Evolutionary conservation across 768 basidiomycete species (phyloP).

Genomic region (Suillus discolor): DNA sequence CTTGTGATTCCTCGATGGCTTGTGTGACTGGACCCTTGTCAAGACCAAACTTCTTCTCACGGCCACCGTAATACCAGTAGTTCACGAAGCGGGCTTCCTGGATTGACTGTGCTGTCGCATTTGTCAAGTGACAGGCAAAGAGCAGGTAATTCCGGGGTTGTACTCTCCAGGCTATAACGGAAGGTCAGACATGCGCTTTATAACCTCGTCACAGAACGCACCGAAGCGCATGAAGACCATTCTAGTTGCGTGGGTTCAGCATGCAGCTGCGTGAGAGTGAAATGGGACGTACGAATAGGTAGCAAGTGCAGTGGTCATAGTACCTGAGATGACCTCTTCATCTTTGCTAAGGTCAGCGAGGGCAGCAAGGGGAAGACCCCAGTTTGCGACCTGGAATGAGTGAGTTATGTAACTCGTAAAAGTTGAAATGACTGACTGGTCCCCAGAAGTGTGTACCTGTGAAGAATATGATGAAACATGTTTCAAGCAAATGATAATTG

Average conservation of each 20-base stretch:
- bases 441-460: constrained; percentile 98
- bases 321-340: constrained; percentile 95
- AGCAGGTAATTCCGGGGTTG: constrained; percentile 95
- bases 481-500: constrained; percentile 9
- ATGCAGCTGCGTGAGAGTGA: constrained; percentile 13
- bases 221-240: constrained; percentile 96
- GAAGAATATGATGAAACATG: constrained; percentile 20
- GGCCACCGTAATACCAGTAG: constrained; percentile 90
- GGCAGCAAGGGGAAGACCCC: constrained; percentile 96
- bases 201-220: constrained; percentile 35
- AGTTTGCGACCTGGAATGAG: constrained; percentile 83
- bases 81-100: constrained; percentile 87
- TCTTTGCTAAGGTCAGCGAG: constrained; percentile 89
- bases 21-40: constrained; percentile 46
- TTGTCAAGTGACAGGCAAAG: constrained; percentile 93
- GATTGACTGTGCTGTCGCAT: constrained; percentile 80
- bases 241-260: constrained; percentile 30
- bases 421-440: constrained; percentile 62
- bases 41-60: constrained; percentile 65
- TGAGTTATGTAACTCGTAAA: constrained; percentile 10
- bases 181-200: constrained; percentile 13
- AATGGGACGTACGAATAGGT: constrained; percentile 84
- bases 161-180: constrained; percentile 81
- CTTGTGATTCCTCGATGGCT: constrained; percentile 48
- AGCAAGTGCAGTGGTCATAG: constrained; percentile 91